phyloP scores from a whole-genome alignment of 257 asterid species.

The Fraxinus anomala region DNA sequence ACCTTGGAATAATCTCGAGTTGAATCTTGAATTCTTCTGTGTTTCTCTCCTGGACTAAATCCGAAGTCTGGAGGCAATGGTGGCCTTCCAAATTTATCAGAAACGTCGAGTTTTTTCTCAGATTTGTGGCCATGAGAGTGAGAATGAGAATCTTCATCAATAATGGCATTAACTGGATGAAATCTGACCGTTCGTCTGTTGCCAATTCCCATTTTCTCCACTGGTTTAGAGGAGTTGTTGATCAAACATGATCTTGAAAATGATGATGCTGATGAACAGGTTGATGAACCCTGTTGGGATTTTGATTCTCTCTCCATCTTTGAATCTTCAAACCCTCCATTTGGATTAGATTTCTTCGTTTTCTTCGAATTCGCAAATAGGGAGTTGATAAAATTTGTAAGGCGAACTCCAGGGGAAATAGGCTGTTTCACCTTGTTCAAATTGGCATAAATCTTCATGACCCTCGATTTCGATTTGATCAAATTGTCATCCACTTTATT shows the following conservation, averaged over 20 bases:
- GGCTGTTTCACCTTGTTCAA: constrained; percentile 65
- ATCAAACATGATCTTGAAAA: constrained; percentile 69
- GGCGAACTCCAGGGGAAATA: constrained; percentile 59
- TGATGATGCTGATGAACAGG: constrained; percentile 64
- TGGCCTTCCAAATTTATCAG: constrained; percentile 28
- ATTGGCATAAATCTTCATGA: constrained; percentile 45
- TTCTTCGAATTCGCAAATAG: constrained; percentile 50
- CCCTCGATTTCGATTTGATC: constrained; percentile 50
- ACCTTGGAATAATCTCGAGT: not conserved
- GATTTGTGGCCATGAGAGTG: constrained; percentile 47
- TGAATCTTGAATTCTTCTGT: constrained; percentile 28
- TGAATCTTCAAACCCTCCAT: constrained; percentile 19
- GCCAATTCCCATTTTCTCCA: constrained; percentile 40
- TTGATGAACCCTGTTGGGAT: constrained; percentile 23
- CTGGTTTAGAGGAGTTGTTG: constrained; percentile 48
- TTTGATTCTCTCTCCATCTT: constrained; percentile 20
- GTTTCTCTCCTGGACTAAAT: constrained; percentile 23
- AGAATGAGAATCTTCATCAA: constrained; percentile 51
- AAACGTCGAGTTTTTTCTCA: constrained; percentile 23
- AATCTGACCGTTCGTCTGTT: constrained; percentile 63
- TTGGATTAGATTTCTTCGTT: constrained; percentile 7
- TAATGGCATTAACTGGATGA: constrained; percentile 57
- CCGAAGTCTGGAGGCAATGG: constrained; percentile 29
- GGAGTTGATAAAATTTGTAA: constrained; percentile 51
- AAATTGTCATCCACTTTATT: constrained; percentile 22